phyloP scores from a whole-genome alignment of 768 basidiomycete species.

The Calocybe indica region DNA sequence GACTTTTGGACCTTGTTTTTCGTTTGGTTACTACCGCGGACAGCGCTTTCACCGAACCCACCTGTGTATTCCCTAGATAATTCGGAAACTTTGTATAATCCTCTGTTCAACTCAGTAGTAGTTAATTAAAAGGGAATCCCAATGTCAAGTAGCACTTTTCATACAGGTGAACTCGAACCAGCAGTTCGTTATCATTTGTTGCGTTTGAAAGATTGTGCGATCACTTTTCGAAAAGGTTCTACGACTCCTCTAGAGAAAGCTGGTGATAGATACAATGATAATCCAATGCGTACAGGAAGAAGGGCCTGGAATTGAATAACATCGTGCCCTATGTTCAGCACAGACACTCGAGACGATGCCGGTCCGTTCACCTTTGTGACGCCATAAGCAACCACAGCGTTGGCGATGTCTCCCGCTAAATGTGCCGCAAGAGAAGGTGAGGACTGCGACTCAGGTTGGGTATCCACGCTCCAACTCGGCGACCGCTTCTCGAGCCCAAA shows the following conservation, averaged over 20 bases:
- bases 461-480: conserved; percentile 19
- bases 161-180: neutral
- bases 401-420: conserved; percentile 73
- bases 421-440: conserved; percentile 22
- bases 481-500: conserved; percentile 67
- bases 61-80: too few relatives aligned
- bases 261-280: conserved; percentile 69
- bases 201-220: conserved; percentile 27
- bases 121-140: too few relatives aligned
- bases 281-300: conserved; percentile 64
- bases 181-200: conserved; percentile 9
- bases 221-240: conserved; percentile 47
- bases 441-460: conserved; percentile 12
- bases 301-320: conserved; percentile 45
- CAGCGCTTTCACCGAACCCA: too few relatives aligned
- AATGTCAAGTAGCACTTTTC: too few relatives aligned
- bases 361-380: conserved; percentile 58
- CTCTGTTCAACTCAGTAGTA: too few relatives aligned
- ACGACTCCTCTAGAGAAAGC: conserved; percentile 62
- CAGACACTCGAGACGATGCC: neutral
- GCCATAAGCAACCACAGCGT: conserved; percentile 78
- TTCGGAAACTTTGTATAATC: too few relatives aligned
- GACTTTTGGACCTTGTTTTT: conserved; percentile 1
- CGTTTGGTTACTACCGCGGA: too few relatives aligned
- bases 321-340: neutral